Evolutionary conservation across 2,329 filamentous ascomycete species (phyloP).

Genomic region (Curvularia eragrostidis): DNA sequence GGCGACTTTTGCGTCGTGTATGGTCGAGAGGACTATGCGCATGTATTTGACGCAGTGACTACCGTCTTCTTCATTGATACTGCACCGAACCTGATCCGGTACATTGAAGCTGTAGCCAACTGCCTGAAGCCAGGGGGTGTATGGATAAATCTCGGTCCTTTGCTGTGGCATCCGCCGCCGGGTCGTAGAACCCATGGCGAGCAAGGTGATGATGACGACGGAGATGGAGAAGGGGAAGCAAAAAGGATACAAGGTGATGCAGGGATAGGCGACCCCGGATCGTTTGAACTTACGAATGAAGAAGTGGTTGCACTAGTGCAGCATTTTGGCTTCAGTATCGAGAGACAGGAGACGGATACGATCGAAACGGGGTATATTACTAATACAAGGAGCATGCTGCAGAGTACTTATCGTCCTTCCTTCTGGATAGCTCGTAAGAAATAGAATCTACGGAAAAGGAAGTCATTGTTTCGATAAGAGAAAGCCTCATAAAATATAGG

Average conservation of each 20-base stretch:
- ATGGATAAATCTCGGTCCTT: conserved; percentile 87
- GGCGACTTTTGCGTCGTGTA: conserved; percentile 94
- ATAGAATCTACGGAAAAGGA: background rate
- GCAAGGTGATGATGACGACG: conserved; percentile 1
- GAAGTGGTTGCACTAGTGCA: conserved; percentile 81
- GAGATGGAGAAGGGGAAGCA: conserved; percentile 16
- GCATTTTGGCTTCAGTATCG: conserved; percentile 77
- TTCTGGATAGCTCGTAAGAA: conserved; percentile 85
- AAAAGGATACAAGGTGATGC: conserved; percentile 30
- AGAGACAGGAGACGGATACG: conserved; percentile 62
- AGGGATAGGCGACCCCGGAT: conserved; percentile 87
- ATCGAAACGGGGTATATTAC: conserved; percentile 86
- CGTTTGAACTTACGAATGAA: conserved; percentile 86
- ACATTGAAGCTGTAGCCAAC: conserved; percentile 80
- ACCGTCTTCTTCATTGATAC: conserved; percentile 98
- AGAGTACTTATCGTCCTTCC: conserved; percentile 78
- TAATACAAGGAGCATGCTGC: conserved; percentile 83
- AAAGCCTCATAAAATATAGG: too few species aligned
- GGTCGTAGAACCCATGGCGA: conserved; percentile 56
- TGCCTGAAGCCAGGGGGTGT: conserved; percentile 80
- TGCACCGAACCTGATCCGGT: conserved; percentile 88
- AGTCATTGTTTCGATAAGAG: background rate
- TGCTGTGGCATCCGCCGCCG: conserved; percentile 97
- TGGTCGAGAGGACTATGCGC: conserved; percentile 65
- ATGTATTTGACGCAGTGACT: conserved; percentile 79